Conservation (phyloP, 2,329 filamentous ascomycete genomes). For the Ophioceras dolichostomum region DNA sequence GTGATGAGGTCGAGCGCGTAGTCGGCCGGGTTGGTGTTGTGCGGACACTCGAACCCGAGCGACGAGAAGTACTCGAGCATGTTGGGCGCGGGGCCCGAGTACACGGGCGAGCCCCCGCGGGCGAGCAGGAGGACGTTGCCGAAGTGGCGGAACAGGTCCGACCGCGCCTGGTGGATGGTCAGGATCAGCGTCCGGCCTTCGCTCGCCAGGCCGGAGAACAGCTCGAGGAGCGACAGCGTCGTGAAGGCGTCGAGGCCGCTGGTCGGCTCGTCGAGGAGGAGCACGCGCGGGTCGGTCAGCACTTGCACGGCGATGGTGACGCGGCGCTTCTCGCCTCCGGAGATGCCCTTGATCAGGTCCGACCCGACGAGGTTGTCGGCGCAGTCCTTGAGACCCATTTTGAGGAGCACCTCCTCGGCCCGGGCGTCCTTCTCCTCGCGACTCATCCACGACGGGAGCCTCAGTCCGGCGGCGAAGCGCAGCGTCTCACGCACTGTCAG, state of each 20-base stretch:
- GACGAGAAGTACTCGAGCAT: constrained; percentile 70
- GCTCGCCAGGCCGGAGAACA: constrained; percentile 55
- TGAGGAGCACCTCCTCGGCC: constrained; percentile 59
- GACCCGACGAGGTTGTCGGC: constrained; percentile 63
- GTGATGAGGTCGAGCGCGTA: constrained; percentile 69
- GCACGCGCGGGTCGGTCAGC: constrained; percentile 59
- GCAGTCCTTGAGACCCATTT: constrained; percentile 69
- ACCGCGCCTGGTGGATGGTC: constrained; percentile 69
- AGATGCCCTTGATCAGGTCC: constrained; percentile 65
- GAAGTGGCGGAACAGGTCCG: constrained; percentile 59
- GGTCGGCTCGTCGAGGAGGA: constrained; percentile 58
- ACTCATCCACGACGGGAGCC: constrained; percentile 59
- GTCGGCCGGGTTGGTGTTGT: constrained; percentile 64
- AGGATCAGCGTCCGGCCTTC: constrained; percentile 64
- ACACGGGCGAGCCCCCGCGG: constrained; percentile 55
- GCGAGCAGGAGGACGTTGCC: constrained; percentile 61
- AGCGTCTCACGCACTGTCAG: constrained; percentile 67
- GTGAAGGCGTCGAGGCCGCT: constrained; percentile 65
- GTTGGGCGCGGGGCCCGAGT: constrained; percentile 53
- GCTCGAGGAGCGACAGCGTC: constrained; percentile 63
- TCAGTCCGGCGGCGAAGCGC: constrained; percentile 56
- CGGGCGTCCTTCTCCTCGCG: constrained; percentile 52
- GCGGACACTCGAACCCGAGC: constrained; percentile 54
- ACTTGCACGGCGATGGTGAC: constrained; percentile 71
- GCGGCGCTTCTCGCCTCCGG: constrained; percentile 59